These are phyloP conservation scores for Claviceps maximensis DNA, from an alignment of 2,329 filamentous ascomycete species.

Conservation along the genomic window DNA sequence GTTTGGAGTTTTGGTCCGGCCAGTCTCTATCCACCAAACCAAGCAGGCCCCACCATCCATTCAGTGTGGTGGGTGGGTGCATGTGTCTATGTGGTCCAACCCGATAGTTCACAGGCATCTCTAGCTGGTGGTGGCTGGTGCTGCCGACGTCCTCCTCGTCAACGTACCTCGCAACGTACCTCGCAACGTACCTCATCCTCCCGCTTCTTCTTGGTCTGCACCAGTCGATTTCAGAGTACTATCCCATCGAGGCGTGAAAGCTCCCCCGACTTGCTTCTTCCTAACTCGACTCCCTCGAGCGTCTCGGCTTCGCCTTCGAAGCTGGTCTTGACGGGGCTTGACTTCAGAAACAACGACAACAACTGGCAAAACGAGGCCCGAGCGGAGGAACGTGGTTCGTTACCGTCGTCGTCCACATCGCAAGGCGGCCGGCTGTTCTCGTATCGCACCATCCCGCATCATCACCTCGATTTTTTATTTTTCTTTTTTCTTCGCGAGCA, in stretches of 20 bases:
- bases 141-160: background rate
- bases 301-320: background rate
- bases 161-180: background rate
- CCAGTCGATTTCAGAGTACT: background rate
- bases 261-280: background rate
- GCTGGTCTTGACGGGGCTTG: background rate
- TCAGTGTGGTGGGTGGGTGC: background rate
- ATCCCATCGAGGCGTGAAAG: background rate
- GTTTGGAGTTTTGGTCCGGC: background rate
- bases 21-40: background rate
- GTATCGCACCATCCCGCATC: constrained; percentile 1
- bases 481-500: background rate
- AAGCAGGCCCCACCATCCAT: background rate
- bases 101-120: background rate
- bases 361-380: constrained; percentile 3
- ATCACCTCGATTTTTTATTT: background rate
- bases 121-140: background rate
- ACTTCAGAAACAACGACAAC: background rate
- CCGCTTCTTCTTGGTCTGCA: background rate
- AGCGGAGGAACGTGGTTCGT: constrained; percentile 6
- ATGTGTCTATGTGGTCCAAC: background rate
- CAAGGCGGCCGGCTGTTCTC: constrained; percentile 1
- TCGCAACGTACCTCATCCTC: background rate
- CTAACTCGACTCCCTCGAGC: background rate
- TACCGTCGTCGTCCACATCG: constrained; percentile 1